A percentile compares a stretch with the other conserved stretches of the same genome.
Evolutionary conservation across 140 eudicot genomes (phyloP).

Genomic region (Ambrosia hybrid): DNA sequence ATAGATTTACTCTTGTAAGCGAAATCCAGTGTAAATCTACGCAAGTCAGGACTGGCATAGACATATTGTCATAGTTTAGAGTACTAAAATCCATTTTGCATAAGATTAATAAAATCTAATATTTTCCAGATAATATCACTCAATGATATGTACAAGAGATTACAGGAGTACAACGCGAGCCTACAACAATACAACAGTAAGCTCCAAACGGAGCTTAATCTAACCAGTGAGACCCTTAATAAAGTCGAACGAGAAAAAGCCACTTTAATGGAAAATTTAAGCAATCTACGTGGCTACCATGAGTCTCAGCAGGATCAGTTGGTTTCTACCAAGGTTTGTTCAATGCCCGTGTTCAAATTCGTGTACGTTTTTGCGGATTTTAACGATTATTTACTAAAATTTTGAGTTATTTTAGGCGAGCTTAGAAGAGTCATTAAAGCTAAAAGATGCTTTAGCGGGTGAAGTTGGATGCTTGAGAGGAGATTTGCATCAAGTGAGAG

Average conservation of each 20-base stretch:
- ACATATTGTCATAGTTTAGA: too few species aligned
- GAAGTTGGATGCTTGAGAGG: constrained; percentile 68
- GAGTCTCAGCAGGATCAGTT: constrained; percentile 75
- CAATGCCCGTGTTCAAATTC: background rate
- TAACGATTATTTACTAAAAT: background rate
- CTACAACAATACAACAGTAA: constrained; percentile 34
- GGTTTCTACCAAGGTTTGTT: constrained; percentile 53
- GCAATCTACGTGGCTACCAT: constrained; percentile 73
- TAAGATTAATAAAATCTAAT: background rate
- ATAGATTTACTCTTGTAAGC: too few species aligned
- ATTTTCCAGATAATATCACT: constrained; percentile 46
- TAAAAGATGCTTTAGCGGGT: constrained; percentile 62
- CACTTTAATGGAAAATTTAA: constrained; percentile 60
- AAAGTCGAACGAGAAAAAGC: constrained; percentile 31
- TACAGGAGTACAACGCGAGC: constrained; percentile 39
- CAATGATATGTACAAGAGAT: constrained; percentile 26
- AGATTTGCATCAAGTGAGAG: constrained; percentile 76
- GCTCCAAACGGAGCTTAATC: constrained; percentile 29
- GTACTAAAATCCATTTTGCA: too few species aligned
- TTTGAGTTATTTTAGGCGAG: constrained; percentile 42
- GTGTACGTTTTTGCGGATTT: background rate
- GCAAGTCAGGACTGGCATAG: too few species aligned
- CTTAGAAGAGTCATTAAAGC: constrained; percentile 62
- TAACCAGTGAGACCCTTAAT: constrained; percentile 25
- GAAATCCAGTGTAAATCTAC: too few species aligned